phyloP scores from a whole-genome alignment of 352 stramenopile genomes.

The Phytophthora europaea region DNA sequence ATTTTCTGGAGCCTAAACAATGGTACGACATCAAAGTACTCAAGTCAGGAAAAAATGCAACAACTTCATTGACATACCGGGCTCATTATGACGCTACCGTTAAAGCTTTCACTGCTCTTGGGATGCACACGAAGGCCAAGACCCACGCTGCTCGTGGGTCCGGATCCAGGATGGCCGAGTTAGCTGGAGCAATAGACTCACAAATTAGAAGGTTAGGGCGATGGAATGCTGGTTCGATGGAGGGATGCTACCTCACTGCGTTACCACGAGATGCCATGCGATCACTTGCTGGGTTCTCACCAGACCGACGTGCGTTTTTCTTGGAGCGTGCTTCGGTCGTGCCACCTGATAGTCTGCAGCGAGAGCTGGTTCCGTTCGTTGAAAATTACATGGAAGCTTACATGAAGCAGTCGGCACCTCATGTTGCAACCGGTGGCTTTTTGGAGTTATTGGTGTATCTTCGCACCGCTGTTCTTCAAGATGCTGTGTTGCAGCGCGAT shows the following conservation, averaged over 20 bases:
- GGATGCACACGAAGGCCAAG: neutral
- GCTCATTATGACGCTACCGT: neutral
- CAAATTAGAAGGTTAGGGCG: neutral
- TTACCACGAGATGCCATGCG: neutral
- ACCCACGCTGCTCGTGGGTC: neutral
- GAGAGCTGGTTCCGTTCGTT: constrained; percentile 13
- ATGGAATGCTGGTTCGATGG: neutral
- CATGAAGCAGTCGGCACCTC: constrained; percentile 8
- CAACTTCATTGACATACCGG: neutral
- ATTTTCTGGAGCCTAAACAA: neutral
- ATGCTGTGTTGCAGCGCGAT: constrained; percentile 5
- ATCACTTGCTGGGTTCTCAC: neutral
- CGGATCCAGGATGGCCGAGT: neutral
- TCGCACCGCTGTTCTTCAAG: constrained; percentile 2
- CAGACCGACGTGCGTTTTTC: neutral
- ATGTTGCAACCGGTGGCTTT: constrained; percentile 12
- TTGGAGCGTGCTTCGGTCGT: constrained; percentile 2
- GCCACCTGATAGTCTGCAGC: constrained; percentile 3
- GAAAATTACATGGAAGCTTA: constrained; percentile 12
- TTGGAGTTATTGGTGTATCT: constrained; percentile 7
- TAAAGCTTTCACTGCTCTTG: constrained; percentile 2
- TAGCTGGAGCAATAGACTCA: neutral
- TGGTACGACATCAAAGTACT: neutral
- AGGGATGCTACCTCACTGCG: neutral
- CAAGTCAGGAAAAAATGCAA: neutral